A percentile compares a stretch with the other conserved stretches of the same genome.
These are phyloP conservation scores for Lignosus rhinocerotis DNA, from an alignment of 1,284 basidiomycete genomes.

Conservation along the genomic window DNA sequence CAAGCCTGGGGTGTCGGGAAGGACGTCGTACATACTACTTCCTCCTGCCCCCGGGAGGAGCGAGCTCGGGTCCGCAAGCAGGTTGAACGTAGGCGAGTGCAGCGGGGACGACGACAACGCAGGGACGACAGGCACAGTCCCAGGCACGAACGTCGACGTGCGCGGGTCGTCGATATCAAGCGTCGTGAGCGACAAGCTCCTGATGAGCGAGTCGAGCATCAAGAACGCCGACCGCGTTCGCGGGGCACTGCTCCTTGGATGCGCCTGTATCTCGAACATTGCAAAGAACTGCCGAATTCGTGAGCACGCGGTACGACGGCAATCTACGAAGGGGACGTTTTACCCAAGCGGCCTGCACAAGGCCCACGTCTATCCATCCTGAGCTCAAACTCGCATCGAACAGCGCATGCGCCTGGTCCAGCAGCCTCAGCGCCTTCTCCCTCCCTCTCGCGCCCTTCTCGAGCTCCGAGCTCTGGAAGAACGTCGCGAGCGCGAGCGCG, in stretches of 20 bases:
- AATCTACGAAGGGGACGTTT: conserved; percentile 24
- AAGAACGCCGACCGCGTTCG: conserved; percentile 57
- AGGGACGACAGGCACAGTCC: conserved; percentile 25
- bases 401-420: conserved; percentile 65
- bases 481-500: conserved; percentile 62
- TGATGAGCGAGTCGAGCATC: conserved; percentile 67
- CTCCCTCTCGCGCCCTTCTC: conserved; percentile 45
- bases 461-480: conserved; percentile 68
- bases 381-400: conserved; percentile 69
- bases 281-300: conserved; percentile 51
- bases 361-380: conserved; percentile 66
- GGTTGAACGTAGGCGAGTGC: neutral
- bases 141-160: conserved; percentile 43
- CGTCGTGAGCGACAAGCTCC: conserved; percentile 52
- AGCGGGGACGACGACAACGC: neutral
- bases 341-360: conserved; percentile 77
- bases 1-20: neutral
- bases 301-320: neutral
- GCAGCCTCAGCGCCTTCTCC: conserved; percentile 53
- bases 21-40: neutral
- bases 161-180: conserved; percentile 44
- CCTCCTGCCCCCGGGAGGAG: neutral
- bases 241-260: conserved; percentile 53
- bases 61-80: neutral
- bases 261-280: conserved; percentile 69